Evolutionary conservation across 805 yeast genomes (phyloP), one percentile per base, ranked within the genome.

Genomic region (Teunomyces funiuensis): DNA sequence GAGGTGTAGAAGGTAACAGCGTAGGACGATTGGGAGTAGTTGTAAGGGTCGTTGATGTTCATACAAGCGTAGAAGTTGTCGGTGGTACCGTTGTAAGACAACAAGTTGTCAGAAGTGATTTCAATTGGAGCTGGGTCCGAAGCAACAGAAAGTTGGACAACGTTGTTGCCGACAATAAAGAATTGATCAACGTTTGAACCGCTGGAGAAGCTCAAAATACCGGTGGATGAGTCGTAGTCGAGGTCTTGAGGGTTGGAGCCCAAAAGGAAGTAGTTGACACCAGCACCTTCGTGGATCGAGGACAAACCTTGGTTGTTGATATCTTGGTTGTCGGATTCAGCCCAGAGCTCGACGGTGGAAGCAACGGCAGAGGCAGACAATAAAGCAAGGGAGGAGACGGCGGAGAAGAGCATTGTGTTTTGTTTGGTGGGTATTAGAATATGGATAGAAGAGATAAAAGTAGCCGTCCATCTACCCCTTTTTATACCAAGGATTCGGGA

Each of bases 41-140:
- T 29, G 60, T 73, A 74, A 18, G 77, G 75, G 51, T 74, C 79
- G 34, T 50, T 51, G 43, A 67, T 60, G 60, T 72, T 65, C 65
- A 61, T 68, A 49, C 69, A 67, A 39, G 72, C 78, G 50, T 57
- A 67, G 60, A 73, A 56, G 13, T 41, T 39, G 19, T 47, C 49
- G 18, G 61, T 16, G 15, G 65, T 42, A 31, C 69, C 69, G 31
- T 61, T 53, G 40, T 59, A 57, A 11, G 44, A 36, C 36, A 72
- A 52, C 13, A 44, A 40, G 23, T 58, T 63, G 38, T 50, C 48
- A 8, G 44, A 17, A 19, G 34, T 51, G 40, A 54, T 41, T 14
- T 36, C 39, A 28, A 45, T 50, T 28, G 43, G 40, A 11, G 31
- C 19, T 31, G 22, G 25, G 6, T 30, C 38, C 6, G 39, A 47